These are phyloP conservation scores for Podospora sp. DNA, from an alignment of 495 filamentous ascomycete species.

Conservation along the genomic window DNA sequence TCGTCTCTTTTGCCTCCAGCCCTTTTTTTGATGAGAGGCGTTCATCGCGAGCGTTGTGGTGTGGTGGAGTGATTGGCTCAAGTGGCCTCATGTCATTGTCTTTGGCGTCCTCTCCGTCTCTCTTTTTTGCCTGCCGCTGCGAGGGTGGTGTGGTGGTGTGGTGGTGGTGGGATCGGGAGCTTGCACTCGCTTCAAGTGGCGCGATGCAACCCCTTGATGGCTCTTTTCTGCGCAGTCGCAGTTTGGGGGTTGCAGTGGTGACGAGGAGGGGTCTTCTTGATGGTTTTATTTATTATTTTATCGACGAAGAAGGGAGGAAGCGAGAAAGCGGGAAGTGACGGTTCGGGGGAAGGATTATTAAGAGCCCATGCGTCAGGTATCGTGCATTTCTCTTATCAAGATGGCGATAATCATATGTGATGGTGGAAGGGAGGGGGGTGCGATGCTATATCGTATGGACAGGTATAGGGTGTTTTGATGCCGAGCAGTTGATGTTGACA, in stretches of 20 bases:
- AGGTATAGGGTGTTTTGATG: too few relatives aligned
- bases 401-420: constrained; percentile 5
- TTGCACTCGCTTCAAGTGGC: background rate
- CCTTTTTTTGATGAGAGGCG: background rate
- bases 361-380: background rate
- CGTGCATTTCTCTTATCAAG: background rate
- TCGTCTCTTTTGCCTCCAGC: background rate
- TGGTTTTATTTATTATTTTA: background rate
- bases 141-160: background rate
- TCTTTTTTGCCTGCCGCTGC: background rate
- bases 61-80: constrained; percentile 1
- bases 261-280: background rate
- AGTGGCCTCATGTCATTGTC: background rate
- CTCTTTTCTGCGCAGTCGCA: background rate
- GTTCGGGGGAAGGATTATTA: constrained; percentile 10
- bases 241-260: background rate
- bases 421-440: background rate
- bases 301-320: background rate
- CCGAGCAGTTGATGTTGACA: background rate
- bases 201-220: constrained; percentile 17
- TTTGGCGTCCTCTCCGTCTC: background rate
- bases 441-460: background rate
- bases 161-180: background rate
- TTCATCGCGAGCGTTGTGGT: background rate
- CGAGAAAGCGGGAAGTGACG: background rate